phyloP scores from a whole-genome alignment of 495 filamentous ascomycete species.

The Pseudomonodictys pantanalensis region DNA sequence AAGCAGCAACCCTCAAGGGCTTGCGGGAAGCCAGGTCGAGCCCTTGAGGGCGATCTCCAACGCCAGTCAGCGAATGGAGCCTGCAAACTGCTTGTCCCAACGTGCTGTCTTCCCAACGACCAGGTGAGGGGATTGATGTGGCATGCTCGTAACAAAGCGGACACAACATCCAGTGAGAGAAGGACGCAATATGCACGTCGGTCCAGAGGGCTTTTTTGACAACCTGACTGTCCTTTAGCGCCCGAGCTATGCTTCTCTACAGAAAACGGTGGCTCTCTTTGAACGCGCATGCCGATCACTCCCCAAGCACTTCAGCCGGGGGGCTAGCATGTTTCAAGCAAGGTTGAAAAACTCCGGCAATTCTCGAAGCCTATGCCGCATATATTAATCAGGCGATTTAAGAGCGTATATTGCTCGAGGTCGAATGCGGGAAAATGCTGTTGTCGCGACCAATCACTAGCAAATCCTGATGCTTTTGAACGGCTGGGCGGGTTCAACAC shows the following conservation, averaged over 20 bases:
- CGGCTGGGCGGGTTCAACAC: not conserved
- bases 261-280: conserved; percentile 31
- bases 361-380: conserved; percentile 23
- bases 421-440: conserved; percentile 18
- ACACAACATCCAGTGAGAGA: not conserved
- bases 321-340: conserved; percentile 23
- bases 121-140: not conserved
- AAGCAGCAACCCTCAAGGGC: conserved; percentile 31
- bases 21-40: conserved; percentile 36
- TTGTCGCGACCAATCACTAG: conserved; percentile 5
- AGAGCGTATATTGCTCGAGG: conserved; percentile 18
- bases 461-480: not conserved
- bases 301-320: conserved; percentile 24
- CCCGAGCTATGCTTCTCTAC: conserved; percentile 18
- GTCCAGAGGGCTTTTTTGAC: conserved; percentile 11
- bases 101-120: conserved; percentile 13
- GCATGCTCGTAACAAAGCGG: not conserved
- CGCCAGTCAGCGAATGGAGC: conserved; percentile 21
- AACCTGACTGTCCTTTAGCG: conserved; percentile 10
- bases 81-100: conserved; percentile 30
- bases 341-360: conserved; percentile 29
- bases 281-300: conserved; percentile 29
- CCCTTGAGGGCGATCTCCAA: conserved; percentile 32
- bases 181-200: conserved; percentile 19
- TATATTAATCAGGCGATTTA: conserved; percentile 21